phyloP scores from a whole-genome alignment of 495 filamentous ascomycete genomes.

The Rhypophila decipiens region DNA sequence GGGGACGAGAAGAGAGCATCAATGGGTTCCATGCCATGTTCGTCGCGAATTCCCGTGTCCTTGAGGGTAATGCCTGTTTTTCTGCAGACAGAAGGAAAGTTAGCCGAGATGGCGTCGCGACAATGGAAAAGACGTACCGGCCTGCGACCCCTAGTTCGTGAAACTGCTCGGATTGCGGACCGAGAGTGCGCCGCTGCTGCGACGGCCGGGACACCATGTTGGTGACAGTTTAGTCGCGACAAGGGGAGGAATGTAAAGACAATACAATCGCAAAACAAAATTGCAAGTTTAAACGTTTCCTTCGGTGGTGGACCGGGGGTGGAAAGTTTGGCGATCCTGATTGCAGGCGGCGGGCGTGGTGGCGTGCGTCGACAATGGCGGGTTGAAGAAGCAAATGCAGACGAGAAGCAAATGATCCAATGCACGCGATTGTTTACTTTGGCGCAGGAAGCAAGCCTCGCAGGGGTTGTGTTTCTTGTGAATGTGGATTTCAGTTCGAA shows the following conservation, averaged over 20 bases:
- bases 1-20: slow-evolving; percentile 87
- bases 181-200: slow-evolving; percentile 28
- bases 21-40: slow-evolving; percentile 83
- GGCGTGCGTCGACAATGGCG: neutral
- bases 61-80: slow-evolving; percentile 80
- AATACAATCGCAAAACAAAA: too few species aligned
- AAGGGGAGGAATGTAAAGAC: neutral
- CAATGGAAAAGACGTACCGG: slow-evolving; percentile 29
- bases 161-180: slow-evolving; percentile 35
- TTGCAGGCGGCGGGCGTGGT: neutral
- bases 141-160: slow-evolving; percentile 45
- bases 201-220: slow-evolving; percentile 28
- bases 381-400: neutral
- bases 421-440: neutral
- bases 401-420: too few species aligned
- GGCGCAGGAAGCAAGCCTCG: too few species aligned
- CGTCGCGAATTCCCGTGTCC: slow-evolving; percentile 78
- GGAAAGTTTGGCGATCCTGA: neutral
- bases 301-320: too few species aligned
- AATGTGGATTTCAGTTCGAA: neutral
- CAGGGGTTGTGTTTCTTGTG: neutral
- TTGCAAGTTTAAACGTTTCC: too few species aligned
- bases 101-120: neutral
- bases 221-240: neutral
- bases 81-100: slow-evolving; percentile 25